Percentiles rank a stretch among this genome's conserved stretches.
phyloP scores from a whole-genome alignment of 306 rosid species.

The Lotus japonicus region DNA sequence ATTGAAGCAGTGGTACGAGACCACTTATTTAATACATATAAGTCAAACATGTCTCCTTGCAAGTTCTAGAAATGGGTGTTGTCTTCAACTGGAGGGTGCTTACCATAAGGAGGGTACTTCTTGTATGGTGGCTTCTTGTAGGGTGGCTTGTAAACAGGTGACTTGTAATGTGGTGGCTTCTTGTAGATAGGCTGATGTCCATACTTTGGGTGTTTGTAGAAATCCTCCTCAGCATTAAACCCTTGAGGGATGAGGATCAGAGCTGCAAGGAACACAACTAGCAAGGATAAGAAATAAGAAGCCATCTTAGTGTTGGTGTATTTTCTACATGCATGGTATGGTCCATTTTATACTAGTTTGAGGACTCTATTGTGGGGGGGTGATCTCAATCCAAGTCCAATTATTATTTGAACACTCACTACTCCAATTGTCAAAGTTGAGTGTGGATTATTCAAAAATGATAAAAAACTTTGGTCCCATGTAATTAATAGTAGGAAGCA shows the following conservation, averaged over 20 bases:
- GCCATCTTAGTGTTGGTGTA: not conserved
- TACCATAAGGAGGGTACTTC: not conserved
- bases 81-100: not conserved
- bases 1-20: no score
- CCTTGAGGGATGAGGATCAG: not conserved
- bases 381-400: conserved; percentile 3
- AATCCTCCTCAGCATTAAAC: no score
- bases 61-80: not conserved
- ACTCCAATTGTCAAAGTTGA: not conserved
- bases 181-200: no score
- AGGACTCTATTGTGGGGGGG: not conserved
- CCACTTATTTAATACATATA: not conserved
- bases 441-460: not conserved
- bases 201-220: no score
- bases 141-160: not conserved
- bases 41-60: not conserved
- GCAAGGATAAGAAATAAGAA: not conserved
- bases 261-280: conserved; percentile 3
- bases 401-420: not conserved
- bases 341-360: not conserved
- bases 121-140: not conserved
- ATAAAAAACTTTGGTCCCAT: not conserved
- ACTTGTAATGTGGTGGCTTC: not conserved
- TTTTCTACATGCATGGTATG: not conserved
- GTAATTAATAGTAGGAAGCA: not conserved